Evolutionary conservation across 768 basidiomycete species (phyloP).

Genomic region (Suillus luteus): DNA sequence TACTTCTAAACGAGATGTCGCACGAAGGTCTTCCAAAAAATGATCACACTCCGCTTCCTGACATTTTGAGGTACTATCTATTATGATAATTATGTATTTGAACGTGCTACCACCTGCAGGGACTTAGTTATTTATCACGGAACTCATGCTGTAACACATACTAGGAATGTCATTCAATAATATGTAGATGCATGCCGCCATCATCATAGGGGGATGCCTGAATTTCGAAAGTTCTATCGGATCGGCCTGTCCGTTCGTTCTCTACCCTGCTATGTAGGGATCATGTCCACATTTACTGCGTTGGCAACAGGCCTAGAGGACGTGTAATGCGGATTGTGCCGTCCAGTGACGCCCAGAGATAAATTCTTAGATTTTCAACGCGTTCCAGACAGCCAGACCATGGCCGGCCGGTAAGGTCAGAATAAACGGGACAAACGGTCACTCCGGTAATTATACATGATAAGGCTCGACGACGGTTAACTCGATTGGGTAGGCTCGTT

Average conservation of each 20-base stretch:
- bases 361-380: too few relatives aligned
- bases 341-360: too few relatives aligned
- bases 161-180: background rate
- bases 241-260: background rate
- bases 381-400: too few relatives aligned
- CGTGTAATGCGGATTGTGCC: background rate
- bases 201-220: background rate
- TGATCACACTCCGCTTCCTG: constrained; percentile 3
- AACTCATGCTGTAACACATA: constrained; percentile 8
- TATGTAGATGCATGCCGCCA: background rate
- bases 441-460: background rate
- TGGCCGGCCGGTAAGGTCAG: too few relatives aligned
- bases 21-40: constrained; percentile 8
- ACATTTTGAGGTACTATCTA: constrained; percentile 2
- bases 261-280: background rate
- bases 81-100: constrained; percentile 11
- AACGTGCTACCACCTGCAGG: constrained; percentile 2
- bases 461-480: background rate
- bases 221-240: background rate
- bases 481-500: background rate
- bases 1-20: constrained; percentile 15
- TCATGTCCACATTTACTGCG: background rate
- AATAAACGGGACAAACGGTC: too few relatives aligned
- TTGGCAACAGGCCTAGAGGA: background rate
- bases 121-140: constrained; percentile 13